Conservation (phyloP, 75 land plant genomes). For the Cupressus sempervirens region DNA sequence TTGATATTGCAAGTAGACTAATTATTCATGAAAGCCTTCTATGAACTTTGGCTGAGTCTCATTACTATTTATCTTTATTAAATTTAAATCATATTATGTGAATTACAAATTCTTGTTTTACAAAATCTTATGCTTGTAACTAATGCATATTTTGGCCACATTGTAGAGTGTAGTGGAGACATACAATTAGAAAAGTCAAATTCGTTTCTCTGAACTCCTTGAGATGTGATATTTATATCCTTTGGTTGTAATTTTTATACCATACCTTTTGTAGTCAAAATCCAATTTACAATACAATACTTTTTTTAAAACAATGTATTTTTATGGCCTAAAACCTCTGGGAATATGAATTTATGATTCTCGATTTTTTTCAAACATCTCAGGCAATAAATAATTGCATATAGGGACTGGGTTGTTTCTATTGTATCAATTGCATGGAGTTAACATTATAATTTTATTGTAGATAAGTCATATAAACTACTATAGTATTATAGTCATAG, state of each 20-base stretch:
- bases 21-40: no score
- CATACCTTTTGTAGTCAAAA: neutral
- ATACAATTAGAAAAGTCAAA: slow-evolving; percentile 17
- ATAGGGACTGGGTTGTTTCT: slow-evolving; percentile 78
- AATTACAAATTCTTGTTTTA: neutral
- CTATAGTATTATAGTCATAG: no score
- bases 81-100: no score
- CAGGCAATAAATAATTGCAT: slow-evolving; percentile 30
- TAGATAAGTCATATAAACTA: no score
- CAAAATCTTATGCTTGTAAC: neutral
- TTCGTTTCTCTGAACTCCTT: slow-evolving; percentile 18
- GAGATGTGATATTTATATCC: slow-evolving; percentile 27
- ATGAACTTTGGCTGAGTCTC: no score
- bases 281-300: neutral
- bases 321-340: neutral
- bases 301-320: neutral
- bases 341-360: neutral
- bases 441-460: no score
- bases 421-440: slow-evolving; percentile 83
- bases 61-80: no score
- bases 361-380: neutral
- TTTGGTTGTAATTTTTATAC: slow-evolving; percentile 26
- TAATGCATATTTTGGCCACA: neutral
- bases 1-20: no score
- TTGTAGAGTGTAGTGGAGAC: slow-evolving; percentile 27